Base-by-base conservation (phyloP, 495 filamentous ascomycete species). In the Apodospora peruviana region DNA sequence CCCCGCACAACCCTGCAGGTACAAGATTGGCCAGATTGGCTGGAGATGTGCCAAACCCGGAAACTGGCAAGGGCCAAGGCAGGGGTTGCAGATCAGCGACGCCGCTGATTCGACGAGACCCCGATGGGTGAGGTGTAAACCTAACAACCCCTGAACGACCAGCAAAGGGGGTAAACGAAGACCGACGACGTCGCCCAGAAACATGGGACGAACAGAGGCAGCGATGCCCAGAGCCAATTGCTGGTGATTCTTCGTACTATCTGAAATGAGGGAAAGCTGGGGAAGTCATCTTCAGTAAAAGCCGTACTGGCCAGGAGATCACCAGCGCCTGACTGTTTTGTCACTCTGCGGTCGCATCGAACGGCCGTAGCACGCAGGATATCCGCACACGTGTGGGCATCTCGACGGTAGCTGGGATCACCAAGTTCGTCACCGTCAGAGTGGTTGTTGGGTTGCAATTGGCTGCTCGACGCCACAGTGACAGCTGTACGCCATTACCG, bases 1-100 rank as follows among this genome's bases (percentile, higher is more conserved):
- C 47, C 47, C 52, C 38, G 49, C 50, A 25, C n/a, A 22, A 22
- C 43, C 20, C 43, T 65, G 55, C 61, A 48, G 67, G 66, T 53
- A 69, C 67, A 53, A 64, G 52, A 57, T 60, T 60, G 61, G 34
- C 58, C 57, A 57, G 64, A 60, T 48, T 59, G 60, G 52, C 46
- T 55, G 48, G 51, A 57, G 62, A 66, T 57, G 53, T 27, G 53
- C 27, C 55, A 38, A 45, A 56, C 43, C 39, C 32, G 47, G 47
- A 49, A 40, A 45, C 46, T 20, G 43, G 40, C 35, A 35, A 27
- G 25, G 42, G 45, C 45, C 48, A 48, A 48, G 48, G 44, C 43
- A 51, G 53, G 53, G 47, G 53, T 35, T 14, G 27, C 7, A 22
- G 20, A 17, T 18, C 16, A 47, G 18, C 5, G 18, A 24, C 32